phyloP scores from a whole-genome alignment of 331 rosid genomes.

The Rosa hybrid region DNA sequence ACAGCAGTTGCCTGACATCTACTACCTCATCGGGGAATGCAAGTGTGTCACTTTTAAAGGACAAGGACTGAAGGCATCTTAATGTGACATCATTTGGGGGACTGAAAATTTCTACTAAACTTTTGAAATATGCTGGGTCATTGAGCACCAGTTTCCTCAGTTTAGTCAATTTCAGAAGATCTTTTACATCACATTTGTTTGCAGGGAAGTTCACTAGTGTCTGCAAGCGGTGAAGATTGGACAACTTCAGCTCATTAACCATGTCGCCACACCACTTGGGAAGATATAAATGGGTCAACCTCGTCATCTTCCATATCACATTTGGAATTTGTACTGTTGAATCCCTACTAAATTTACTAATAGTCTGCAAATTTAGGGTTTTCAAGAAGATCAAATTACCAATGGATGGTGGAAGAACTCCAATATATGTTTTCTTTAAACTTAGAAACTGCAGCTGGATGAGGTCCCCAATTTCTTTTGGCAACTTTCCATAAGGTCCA shows the following conservation, averaged over 20 bases:
- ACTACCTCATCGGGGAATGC: background rate
- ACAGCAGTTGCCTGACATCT: background rate
- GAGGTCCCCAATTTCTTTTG: conserved; percentile 40
- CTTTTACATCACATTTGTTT: background rate
- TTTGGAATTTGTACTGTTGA: too few relatives aligned
- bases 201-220: background rate
- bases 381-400: conserved; percentile 45
- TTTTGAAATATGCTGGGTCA: background rate
- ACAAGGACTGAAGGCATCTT: background rate
- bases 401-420: conserved; percentile 34
- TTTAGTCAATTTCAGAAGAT: background rate
- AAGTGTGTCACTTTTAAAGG: background rate
- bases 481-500: conserved; percentile 33
- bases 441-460: conserved; percentile 45
- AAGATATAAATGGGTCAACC: conserved; percentile 56
- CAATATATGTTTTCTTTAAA: conserved; percentile 32
- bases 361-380: conserved; percentile 32
- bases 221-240: background rate
- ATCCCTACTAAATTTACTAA: too few relatives aligned
- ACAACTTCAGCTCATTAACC: background rate
- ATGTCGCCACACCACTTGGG: conserved; percentile 20
- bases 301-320: conserved; percentile 31
- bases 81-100: background rate
- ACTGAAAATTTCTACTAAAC: background rate
- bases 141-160: background rate